Evolutionary conservation across 805 yeast genomes (phyloP).

Genomic region (Metschnikowia sp.): DNA sequence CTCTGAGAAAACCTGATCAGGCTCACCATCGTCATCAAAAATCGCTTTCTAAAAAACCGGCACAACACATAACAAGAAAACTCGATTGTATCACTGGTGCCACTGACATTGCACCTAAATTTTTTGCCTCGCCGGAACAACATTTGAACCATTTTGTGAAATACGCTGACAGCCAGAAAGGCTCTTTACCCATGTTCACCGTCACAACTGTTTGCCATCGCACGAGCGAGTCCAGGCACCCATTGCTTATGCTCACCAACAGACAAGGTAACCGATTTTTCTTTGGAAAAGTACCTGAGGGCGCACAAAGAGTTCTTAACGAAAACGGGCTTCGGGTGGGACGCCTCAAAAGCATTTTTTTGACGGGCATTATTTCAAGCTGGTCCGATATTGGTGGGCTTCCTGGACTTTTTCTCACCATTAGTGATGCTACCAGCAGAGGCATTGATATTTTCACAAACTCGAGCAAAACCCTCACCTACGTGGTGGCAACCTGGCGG

Average conservation of each 20-base stretch:
- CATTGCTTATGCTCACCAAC: slow-evolving; percentile 50
- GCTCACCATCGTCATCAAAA: too few species aligned
- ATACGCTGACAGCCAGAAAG: slow-evolving; percentile 3
- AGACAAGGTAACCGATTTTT: slow-evolving; percentile 54
- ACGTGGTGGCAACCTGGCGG: slow-evolving; percentile 77
- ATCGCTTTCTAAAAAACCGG: too few species aligned
- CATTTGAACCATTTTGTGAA: slow-evolving; percentile 8
- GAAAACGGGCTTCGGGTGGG: slow-evolving; percentile 57
- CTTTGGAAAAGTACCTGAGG: slow-evolving; percentile 82
- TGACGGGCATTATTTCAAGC: slow-evolving; percentile 65
- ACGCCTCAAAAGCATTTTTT: slow-evolving; percentile 60
- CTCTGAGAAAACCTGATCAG: slow-evolving; percentile 5
- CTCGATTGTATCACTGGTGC: slow-evolving; percentile 7
- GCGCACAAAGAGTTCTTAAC: slow-evolving; percentile 71
- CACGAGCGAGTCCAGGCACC: slow-evolving; percentile 53
- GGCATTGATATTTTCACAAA: slow-evolving; percentile 52
- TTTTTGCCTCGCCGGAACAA: slow-evolving; percentile 8
- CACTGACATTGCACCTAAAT: slow-evolving; percentile 9
- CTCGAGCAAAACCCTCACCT: slow-evolving; percentile 30
- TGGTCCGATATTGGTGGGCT: slow-evolving; percentile 89
- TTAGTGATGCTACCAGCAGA: slow-evolving; percentile 71
- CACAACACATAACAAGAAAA: neutral
- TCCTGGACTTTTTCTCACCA: slow-evolving; percentile 82
- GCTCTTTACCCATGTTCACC: slow-evolving; percentile 39
- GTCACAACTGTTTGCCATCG: slow-evolving; percentile 52